phyloP scores from a whole-genome alignment of 169 alveolate genomes.

The Cryptosporidium parvum region DNA sequence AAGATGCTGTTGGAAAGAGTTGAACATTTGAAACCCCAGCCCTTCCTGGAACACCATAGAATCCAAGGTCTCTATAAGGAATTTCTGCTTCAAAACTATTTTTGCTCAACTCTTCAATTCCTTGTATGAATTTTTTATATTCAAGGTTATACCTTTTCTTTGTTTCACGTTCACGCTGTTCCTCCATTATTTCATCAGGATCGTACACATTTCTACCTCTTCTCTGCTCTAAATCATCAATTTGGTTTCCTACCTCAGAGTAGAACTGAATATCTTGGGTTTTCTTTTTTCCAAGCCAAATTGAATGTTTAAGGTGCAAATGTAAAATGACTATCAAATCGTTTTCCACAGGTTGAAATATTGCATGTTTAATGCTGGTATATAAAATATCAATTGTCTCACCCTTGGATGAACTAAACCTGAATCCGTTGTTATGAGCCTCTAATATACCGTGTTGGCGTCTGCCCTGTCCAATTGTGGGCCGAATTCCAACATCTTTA shows the following conservation, averaged over 20 bases:
- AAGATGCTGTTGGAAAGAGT: slow-evolving; percentile 94
- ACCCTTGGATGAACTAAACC: slow-evolving; percentile 86
- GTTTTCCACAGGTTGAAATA: slow-evolving; percentile 96
- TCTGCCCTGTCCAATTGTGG: slow-evolving; percentile 81
- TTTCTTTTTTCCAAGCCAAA: slow-evolving; percentile 95
- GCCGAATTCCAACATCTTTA: slow-evolving; percentile 84
- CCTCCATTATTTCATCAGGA: slow-evolving; percentile 96
- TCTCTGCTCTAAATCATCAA: slow-evolving; percentile 95
- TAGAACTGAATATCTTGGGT: slow-evolving; percentile 95
- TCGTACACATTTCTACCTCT: slow-evolving; percentile 90
- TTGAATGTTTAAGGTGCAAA: slow-evolving; percentile 93
- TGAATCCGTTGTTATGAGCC: slow-evolving; percentile 96
- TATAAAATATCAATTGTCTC: slow-evolving; percentile 93
- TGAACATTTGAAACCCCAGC: slow-evolving; percentile 89
- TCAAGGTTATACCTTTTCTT: slow-evolving; percentile 91
- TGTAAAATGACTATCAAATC: slow-evolving; percentile 95
- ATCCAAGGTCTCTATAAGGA: slow-evolving; percentile 88
- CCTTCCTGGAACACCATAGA: slow-evolving; percentile 95
- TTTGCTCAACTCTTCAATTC: slow-evolving; percentile 66
- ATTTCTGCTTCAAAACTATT: slow-evolving; percentile 39
- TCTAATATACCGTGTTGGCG: slow-evolving; percentile 91
- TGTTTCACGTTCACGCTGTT: slow-evolving; percentile 94
- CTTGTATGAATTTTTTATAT: slow-evolving; percentile 89
- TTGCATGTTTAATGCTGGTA: slow-evolving; percentile 94
- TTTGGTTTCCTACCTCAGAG: slow-evolving; percentile 95